phyloP scores from a whole-genome alignment of 495 filamentous ascomycete genomes.

The Neurospora tetrasperma region DNA sequence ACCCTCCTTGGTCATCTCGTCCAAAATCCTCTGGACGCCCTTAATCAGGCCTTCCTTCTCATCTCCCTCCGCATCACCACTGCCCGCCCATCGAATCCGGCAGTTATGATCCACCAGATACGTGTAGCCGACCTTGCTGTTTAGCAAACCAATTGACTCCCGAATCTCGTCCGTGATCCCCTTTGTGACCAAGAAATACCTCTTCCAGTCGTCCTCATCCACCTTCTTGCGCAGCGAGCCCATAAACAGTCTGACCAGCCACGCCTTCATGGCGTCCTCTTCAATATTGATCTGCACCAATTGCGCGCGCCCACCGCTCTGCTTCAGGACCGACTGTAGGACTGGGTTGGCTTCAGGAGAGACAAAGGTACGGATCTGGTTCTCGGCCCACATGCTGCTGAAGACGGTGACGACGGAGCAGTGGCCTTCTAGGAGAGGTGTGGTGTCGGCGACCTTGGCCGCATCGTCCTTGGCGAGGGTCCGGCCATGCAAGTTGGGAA shows the following conservation, averaged over 20 bases:
- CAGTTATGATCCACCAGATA: slow-evolving; percentile 83
- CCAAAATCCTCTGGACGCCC: slow-evolving; percentile 56
- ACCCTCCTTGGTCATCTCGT: slow-evolving; percentile 37
- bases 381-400: slow-evolving; percentile 72
- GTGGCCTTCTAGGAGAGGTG: slow-evolving; percentile 54
- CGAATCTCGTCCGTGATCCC: slow-evolving; percentile 66
- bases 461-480: slow-evolving; percentile 47
- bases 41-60: slow-evolving; percentile 65
- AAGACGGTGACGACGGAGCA: slow-evolving; percentile 73
- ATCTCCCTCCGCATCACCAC: slow-evolving; percentile 56
- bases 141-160: slow-evolving; percentile 70
- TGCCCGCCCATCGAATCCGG: slow-evolving; percentile 90
- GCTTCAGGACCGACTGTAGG: slow-evolving; percentile 43
- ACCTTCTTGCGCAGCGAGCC: slow-evolving; percentile 46
- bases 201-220: slow-evolving; percentile 49
- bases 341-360: slow-evolving; percentile 52
- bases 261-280: slow-evolving; percentile 64
- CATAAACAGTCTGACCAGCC: slow-evolving; percentile 62
- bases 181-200: slow-evolving; percentile 74
- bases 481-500: slow-evolving; percentile 79
- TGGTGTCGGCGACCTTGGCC: slow-evolving; percentile 50
- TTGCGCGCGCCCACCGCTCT: slow-evolving; percentile 46
- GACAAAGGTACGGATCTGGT: slow-evolving; percentile 64
- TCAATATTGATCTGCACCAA: slow-evolving; percentile 79
- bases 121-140: slow-evolving; percentile 85